Percentiles rank a stretch among this genome's conserved stretches.
Evolutionary conservation across 148 eudicot species (phyloP).

Genomic region (Vaccinium vitisidaea): DNA sequence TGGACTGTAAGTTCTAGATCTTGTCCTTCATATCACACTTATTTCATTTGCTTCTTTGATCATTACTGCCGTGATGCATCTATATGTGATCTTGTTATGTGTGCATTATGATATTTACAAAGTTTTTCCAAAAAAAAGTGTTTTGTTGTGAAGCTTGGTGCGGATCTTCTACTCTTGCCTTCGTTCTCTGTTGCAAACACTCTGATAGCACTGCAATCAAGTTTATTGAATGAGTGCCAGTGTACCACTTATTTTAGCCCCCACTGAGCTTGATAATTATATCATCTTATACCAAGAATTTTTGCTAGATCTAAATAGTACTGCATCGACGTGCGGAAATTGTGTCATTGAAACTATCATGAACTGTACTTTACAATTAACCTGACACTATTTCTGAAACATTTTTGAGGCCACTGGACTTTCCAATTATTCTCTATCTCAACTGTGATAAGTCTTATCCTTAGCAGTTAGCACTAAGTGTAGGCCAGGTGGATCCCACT

Average conservation of each 20-base stretch:
- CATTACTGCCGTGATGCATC: not conserved
- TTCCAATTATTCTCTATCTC: not conserved
- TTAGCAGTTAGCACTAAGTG: not conserved
- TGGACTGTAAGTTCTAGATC: constrained; percentile 70
- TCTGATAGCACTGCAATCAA: not conserved
- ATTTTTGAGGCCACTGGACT: not conserved
- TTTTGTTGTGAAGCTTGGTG: not conserved
- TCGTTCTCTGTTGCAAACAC: not conserved
- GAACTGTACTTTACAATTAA: not conserved
- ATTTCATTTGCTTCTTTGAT: not conserved
- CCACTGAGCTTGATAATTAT: not conserved
- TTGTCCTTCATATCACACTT: not conserved
- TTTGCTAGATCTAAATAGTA: not conserved
- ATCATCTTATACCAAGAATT: not conserved
- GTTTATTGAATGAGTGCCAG: not conserved
- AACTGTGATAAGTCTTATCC: not conserved
- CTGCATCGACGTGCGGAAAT: not conserved
- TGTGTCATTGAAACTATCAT: not conserved
- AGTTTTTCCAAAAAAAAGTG: not conserved
- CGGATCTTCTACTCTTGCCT: constrained; percentile 1
- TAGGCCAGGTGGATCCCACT: not conserved
- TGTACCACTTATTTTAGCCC: not conserved
- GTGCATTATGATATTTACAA: not conserved
- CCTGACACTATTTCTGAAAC: not conserved
- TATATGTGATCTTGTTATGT: not conserved